Evolutionary conservation across 192 early-diverging fungal species (phyloP).

Genomic region (Coemansia sp.): DNA sequence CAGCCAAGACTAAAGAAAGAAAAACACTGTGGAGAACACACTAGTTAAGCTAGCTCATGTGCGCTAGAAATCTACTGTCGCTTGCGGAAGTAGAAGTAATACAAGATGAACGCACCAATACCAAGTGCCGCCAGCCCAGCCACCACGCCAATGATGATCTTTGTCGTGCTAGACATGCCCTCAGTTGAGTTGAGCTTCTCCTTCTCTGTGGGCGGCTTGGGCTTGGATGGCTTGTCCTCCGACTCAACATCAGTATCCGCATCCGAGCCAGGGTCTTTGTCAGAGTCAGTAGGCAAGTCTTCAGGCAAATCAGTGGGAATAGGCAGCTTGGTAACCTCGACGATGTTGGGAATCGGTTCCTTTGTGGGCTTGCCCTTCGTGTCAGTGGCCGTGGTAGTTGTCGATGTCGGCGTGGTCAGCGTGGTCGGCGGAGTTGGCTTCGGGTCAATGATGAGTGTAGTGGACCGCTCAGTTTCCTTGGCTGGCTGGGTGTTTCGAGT

Average conservation of each 20-base stretch:
- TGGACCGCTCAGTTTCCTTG: not conserved
- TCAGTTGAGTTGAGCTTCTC: not conserved
- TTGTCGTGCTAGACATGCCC: constrained; percentile 29
- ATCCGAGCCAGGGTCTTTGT: not conserved
- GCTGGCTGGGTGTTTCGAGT: not conserved
- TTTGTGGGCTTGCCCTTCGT: not conserved
- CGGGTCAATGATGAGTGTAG: not conserved
- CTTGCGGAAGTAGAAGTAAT: constrained; percentile 24
- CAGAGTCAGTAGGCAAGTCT: not conserved
- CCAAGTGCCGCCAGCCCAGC: constrained; percentile 23
- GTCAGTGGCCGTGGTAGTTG: not conserved
- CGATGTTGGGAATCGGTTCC: constrained; percentile 5
- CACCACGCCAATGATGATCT: constrained; percentile 26
- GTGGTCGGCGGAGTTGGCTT: not conserved
- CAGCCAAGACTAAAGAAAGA: not conserved
- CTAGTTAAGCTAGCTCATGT: not conserved
- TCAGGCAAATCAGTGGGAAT: not conserved
- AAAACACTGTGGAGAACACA: not conserved
- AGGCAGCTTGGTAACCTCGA: constrained; percentile 1
- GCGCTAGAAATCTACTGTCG: not conserved
- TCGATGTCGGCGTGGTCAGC: too few relatives aligned
- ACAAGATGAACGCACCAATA: constrained; percentile 20
- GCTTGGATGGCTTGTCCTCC: not conserved
- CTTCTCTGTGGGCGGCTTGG: not conserved
- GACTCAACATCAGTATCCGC: not conserved